phyloP scores from a whole-genome alignment of 768 basidiomycete genomes.

The Hypsizygus marmoreus region DNA sequence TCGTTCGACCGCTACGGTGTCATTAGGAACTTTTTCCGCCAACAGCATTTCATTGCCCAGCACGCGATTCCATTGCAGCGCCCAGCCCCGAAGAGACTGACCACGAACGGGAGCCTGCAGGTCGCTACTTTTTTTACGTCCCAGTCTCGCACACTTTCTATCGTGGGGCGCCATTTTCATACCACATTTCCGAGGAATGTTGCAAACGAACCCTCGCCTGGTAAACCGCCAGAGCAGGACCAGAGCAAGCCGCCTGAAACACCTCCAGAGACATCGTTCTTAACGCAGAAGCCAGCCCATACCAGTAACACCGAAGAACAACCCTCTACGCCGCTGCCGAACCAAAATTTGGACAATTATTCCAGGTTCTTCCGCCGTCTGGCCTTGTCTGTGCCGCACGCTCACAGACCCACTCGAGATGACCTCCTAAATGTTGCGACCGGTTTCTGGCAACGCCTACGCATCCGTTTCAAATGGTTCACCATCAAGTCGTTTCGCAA shows the following conservation, averaged over 20 bases:
- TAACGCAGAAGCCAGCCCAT: not conserved
- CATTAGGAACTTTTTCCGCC: conserved; percentile 60
- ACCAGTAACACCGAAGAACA: conserved; percentile 6
- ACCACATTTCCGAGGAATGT: conserved; percentile 11
- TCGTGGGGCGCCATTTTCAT: conserved; percentile 24
- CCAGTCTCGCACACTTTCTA: too few species aligned
- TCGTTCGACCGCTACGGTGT: conserved; percentile 57
- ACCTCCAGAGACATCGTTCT: not conserved
- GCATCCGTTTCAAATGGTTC: conserved; percentile 97
- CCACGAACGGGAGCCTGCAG: too few species aligned
- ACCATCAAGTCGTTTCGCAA: conserved; percentile 92
- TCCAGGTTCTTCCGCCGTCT: conserved; percentile 81
- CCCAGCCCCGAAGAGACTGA: not conserved
- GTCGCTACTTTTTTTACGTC: too few species aligned
- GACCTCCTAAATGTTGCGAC: conserved; percentile 86
- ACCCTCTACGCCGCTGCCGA: conserved; percentile 1
- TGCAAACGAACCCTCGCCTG: not conserved
- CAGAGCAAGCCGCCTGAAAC: not conserved
- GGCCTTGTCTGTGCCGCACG: conserved; percentile 74
- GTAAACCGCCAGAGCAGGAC: conserved; percentile 1
- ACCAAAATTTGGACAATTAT: conserved; percentile 61
- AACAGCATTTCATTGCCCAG: conserved; percentile 22
- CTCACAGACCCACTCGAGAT: conserved; percentile 81
- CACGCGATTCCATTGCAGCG: not conserved
- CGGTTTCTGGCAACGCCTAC: conserved; percentile 87